Evolutionary conservation across 306 rosid species (phyloP).

Genomic region (Cucurbita moschata): DNA sequence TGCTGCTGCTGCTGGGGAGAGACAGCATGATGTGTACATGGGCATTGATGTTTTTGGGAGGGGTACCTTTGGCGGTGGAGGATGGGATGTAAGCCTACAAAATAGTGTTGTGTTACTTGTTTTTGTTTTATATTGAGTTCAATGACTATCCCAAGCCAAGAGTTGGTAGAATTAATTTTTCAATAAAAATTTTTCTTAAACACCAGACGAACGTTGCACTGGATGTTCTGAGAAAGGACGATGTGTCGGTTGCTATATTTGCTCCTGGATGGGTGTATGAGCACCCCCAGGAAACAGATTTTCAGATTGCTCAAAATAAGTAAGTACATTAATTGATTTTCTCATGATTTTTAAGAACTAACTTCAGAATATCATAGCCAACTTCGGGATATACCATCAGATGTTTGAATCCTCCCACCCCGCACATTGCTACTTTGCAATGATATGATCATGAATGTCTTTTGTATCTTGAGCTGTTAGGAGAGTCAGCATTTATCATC

Average conservation of each 20-base stretch:
- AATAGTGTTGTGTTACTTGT: neutral
- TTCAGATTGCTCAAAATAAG: slow-evolving; percentile 71
- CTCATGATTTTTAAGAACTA: neutral
- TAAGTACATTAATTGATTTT: slow-evolving; percentile 9
- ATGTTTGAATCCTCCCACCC: neutral
- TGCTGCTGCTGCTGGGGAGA: slow-evolving; percentile 58
- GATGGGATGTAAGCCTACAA: slow-evolving; percentile 60
- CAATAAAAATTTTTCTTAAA: neutral
- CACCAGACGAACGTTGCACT: slow-evolving; percentile 59
- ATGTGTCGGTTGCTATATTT: slow-evolving; percentile 73
- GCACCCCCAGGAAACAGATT: slow-evolving; percentile 61
- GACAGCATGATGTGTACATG: slow-evolving; percentile 79
- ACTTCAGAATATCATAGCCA: neutral
- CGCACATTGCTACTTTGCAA: neutral
- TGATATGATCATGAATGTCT: neutral
- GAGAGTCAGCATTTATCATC: neutral
- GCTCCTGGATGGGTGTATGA: slow-evolving; percentile 91
- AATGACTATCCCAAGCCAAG: neutral
- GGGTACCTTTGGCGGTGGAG: slow-evolving; percentile 71
- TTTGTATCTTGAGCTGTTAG: slow-evolving; percentile 1
- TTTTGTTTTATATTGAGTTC: neutral
- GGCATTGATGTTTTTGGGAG: slow-evolving; percentile 94
- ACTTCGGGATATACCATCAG: neutral
- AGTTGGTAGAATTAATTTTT: neutral
- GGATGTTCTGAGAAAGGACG: slow-evolving; percentile 53